These are phyloP conservation scores for Hordeum marinum DNA, from an alignment of 176 grass and related monocot species.

Conservation along the genomic window DNA sequence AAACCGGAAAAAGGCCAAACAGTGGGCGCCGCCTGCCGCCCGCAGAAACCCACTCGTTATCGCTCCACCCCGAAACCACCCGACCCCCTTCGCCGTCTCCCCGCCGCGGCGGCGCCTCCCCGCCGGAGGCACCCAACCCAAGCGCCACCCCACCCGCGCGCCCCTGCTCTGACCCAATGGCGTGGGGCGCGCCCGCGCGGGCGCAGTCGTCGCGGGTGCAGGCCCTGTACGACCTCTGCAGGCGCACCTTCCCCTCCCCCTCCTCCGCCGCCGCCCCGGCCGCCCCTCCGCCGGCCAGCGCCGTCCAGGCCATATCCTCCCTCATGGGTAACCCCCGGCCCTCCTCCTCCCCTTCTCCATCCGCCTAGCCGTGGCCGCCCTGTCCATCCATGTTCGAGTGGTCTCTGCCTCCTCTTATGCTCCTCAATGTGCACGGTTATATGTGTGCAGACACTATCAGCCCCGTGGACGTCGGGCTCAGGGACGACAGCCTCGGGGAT, in stretches of 20 bases:
- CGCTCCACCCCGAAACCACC: no score
- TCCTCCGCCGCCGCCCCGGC: background rate
- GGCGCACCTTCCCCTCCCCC: conserved; percentile 47
- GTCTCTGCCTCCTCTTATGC: background rate
- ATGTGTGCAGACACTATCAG: conserved; percentile 75
- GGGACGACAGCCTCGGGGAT: conserved; percentile 51
- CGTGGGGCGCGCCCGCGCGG: conserved; percentile 22
- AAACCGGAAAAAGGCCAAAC: background rate
- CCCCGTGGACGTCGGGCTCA: conserved; percentile 67
- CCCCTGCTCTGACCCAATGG: conserved; percentile 8
- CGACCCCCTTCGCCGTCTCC: background rate
- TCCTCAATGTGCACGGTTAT: background rate
- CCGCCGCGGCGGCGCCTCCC: no score
- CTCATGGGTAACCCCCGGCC: conserved; percentile 36
- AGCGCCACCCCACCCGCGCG: background rate
- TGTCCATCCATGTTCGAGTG: background rate
- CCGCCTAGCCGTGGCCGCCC: background rate
- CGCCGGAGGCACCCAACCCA: background rate
- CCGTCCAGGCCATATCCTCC: conserved; percentile 44
- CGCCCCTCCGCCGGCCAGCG: conserved; percentile 17
- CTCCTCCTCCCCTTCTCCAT: background rate
- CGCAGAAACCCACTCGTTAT: background rate
- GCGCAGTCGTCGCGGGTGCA: conserved; percentile 45
- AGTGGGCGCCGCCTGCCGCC: no score
- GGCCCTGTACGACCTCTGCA: conserved; percentile 72